Evolutionary conservation across 129 eudicot genomes (phyloP).

Genomic region (Arctium minus): DNA sequence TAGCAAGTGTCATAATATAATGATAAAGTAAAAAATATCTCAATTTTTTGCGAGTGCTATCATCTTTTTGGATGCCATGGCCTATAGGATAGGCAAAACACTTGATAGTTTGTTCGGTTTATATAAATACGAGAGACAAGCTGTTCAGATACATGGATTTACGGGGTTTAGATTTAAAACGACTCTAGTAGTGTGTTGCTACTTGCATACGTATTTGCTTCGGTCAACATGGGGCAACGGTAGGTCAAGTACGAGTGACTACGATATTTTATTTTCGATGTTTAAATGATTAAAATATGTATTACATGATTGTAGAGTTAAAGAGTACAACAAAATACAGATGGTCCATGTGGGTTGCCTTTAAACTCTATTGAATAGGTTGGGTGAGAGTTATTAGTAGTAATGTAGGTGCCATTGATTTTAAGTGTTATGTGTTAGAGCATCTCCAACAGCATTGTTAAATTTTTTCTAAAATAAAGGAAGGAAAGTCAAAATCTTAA

Average conservation of each 20-base stretch:
- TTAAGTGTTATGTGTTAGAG: too few species aligned
- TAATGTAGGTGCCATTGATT: slow-evolving; percentile 8
- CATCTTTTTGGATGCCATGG: neutral
- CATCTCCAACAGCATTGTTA: too few species aligned
- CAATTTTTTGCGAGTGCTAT: neutral
- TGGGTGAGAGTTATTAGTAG: slow-evolving; percentile 19
- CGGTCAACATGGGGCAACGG: slow-evolving; percentile 4
- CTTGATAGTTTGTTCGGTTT: neutral
- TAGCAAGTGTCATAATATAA: too few species aligned
- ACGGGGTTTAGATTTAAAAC: neutral
- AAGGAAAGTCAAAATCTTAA: too few species aligned
- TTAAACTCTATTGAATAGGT: slow-evolving; percentile 22
- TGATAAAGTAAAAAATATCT: too few species aligned
- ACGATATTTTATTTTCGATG: slow-evolving; percentile 9
- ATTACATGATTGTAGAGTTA: too few species aligned
- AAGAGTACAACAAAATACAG: neutral
- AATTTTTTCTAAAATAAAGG: too few species aligned
- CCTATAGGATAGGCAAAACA: neutral
- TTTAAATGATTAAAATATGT: neutral
- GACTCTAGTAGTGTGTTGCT: neutral
- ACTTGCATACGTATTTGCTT: slow-evolving; percentile 2
- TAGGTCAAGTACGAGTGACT: slow-evolving; percentile 16
- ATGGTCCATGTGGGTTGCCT: slow-evolving; percentile 27
- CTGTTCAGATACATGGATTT: neutral
- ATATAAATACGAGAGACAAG: neutral